phyloP scores from a whole-genome alignment of 306 rosid genomes.

The Prunus padus region DNA sequence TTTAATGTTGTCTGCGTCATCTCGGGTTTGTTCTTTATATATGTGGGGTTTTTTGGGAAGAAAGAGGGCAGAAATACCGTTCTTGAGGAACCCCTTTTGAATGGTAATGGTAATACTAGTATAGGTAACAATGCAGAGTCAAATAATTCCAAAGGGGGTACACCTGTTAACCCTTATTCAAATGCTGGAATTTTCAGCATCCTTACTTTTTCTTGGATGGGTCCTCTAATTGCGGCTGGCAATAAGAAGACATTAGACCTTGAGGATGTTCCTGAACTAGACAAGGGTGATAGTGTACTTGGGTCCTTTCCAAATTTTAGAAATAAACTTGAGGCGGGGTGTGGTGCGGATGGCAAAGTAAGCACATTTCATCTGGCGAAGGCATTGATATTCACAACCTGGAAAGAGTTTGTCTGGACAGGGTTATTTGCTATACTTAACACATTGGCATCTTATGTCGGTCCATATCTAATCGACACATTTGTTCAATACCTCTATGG shows the following conservation, averaged over 20 bases:
- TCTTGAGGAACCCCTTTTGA: constrained; percentile 71
- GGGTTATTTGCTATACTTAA: constrained; percentile 35
- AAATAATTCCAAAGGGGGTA: constrained; percentile 32
- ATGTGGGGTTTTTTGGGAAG: constrained; percentile 35
- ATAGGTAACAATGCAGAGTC: constrained; percentile 30
- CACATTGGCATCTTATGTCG: constrained; percentile 67
- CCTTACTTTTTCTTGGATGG: constrained; percentile 78
- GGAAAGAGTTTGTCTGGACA: constrained; percentile 56
- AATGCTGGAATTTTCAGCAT: constrained; percentile 68
- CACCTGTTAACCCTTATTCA: constrained; percentile 42
- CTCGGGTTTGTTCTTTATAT: constrained; percentile 46
- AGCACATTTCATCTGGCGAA: constrained; percentile 52
- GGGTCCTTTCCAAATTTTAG: constrained; percentile 46
- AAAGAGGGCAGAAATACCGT: constrained; percentile 29
- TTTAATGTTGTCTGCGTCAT: constrained; percentile 44
- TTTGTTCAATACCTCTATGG: constrained; percentile 76
- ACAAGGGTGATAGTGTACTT: constrained; percentile 41
- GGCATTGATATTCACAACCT: constrained; percentile 47
- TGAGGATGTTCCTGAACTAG: constrained; percentile 79
- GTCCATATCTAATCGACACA: constrained; percentile 73
- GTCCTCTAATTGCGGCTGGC: constrained; percentile 59
- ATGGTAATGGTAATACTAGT: constrained; percentile 41
- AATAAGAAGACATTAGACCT: constrained; percentile 60
- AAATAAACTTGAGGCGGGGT: constrained; percentile 49
- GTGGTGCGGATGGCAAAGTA: constrained; percentile 36